Evolutionary conservation across 2,329 filamentous ascomycete genomes (phyloP).

Genomic region (Pseudopyricularia cyperi): DNA sequence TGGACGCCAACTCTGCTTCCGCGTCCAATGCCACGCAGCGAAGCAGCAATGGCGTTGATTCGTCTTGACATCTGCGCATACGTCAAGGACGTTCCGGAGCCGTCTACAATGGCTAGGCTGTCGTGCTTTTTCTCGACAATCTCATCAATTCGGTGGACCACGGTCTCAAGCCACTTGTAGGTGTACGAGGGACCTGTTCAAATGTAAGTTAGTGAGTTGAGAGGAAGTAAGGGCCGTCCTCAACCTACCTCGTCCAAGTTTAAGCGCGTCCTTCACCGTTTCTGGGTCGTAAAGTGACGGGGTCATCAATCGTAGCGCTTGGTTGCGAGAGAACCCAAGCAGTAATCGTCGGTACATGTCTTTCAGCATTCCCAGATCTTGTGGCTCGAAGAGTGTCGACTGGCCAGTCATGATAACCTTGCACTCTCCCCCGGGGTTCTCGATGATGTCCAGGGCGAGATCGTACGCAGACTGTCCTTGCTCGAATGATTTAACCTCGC

Average conservation of each 20-base stretch:
- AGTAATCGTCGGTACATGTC: constrained; percentile 8
- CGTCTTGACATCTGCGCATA: constrained; percentile 18
- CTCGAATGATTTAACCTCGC: constrained; percentile 8
- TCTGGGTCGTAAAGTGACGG: constrained; percentile 1
- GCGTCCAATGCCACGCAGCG: neutral
- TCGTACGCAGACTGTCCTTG: constrained; percentile 14
- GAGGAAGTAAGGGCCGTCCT: neutral
- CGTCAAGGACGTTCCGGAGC: constrained; percentile 12
- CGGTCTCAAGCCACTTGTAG: constrained; percentile 18
- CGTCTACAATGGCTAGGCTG: constrained; percentile 9
- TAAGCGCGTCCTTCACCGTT: constrained; percentile 1
- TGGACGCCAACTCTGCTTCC: constrained; percentile 21
- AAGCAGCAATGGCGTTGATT: neutral
- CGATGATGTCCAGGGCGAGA: constrained; percentile 22
- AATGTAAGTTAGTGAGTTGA: constrained; percentile 3
- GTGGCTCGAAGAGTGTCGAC: constrained; percentile 15
- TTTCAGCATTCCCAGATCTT: constrained; percentile 12
- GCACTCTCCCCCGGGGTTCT: constrained; percentile 11
- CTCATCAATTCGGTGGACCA: constrained; percentile 21
- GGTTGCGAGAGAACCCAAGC: neutral
- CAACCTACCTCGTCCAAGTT: constrained; percentile 2
- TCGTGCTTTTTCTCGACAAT: constrained; percentile 11
- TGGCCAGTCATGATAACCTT: constrained; percentile 15
- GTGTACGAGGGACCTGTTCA: constrained; percentile 6
- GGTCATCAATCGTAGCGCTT: neutral